These are phyloP conservation scores for Talaromyces sp. DNA, from an alignment of 2,329 filamentous ascomycete genomes.

Conservation along the genomic window DNA sequence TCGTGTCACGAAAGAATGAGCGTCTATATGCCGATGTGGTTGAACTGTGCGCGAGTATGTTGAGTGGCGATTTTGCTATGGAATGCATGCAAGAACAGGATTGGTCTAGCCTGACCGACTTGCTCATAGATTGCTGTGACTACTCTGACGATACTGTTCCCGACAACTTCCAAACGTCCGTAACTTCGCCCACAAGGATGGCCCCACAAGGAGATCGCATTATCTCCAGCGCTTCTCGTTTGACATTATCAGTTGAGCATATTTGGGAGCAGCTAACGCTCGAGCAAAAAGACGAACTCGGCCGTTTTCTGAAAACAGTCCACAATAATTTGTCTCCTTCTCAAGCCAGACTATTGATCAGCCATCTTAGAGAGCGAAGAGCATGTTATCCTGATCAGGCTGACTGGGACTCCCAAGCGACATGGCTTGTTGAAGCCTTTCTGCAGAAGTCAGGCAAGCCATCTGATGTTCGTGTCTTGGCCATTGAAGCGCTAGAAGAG, in stretches of 20 bases:
- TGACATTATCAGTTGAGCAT: conserved; percentile 30
- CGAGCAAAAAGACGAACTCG: conserved; percentile 31
- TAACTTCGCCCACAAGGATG: conserved; percentile 19
- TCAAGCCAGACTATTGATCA: conserved; percentile 35
- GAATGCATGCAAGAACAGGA: conserved; percentile 25
- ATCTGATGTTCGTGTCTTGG: conserved; percentile 35
- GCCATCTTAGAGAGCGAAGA: conserved; percentile 26
- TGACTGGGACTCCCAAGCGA: conserved; percentile 29
- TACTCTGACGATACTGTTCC: conserved; percentile 24
- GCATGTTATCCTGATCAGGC: conserved; percentile 29
- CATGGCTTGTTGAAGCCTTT: conserved; percentile 31
- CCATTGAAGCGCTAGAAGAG: conserved; percentile 36
- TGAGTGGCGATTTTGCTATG: conserved; percentile 33
- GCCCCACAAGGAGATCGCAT: conserved; percentile 31
- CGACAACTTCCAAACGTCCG: conserved; percentile 6
- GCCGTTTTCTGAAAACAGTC: conserved; percentile 30
- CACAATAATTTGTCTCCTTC: conserved; percentile 32
- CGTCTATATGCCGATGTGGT: conserved; percentile 36
- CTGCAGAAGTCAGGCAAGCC: conserved; percentile 32
- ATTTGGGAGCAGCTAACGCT: conserved; percentile 32
- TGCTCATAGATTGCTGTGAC: conserved; percentile 32
- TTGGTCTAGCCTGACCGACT: conserved; percentile 29
- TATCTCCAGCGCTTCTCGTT: conserved; percentile 31
- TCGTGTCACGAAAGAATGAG: conserved; percentile 31
- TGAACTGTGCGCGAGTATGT: conserved; percentile 34